These are phyloP conservation scores for Lipomyces orientalis DNA, from an alignment of 805 yeast genomes.

Conservation along the genomic window DNA sequence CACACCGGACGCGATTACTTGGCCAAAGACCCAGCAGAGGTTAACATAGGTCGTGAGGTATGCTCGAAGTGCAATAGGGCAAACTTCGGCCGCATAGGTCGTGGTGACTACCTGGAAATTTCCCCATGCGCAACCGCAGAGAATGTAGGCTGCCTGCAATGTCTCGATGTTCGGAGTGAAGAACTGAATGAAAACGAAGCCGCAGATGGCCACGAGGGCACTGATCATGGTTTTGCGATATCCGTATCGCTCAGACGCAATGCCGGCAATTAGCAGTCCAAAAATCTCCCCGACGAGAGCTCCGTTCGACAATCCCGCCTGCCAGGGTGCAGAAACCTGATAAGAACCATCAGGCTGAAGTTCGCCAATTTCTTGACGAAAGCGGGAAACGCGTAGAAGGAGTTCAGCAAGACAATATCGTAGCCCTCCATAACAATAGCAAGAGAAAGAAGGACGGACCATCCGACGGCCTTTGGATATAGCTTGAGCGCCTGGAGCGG, in stretches of 20 bases:
- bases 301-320: slow-evolving; percentile 41
- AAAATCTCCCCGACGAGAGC: slow-evolving; percentile 52
- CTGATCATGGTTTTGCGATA: slow-evolving; percentile 51
- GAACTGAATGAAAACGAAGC: slow-evolving; percentile 49
- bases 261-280: slow-evolving; percentile 55
- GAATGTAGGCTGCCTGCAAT: slow-evolving; percentile 49
- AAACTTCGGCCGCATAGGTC: slow-evolving; percentile 61
- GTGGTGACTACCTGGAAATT: slow-evolving; percentile 58
- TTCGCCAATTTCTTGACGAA: slow-evolving; percentile 17
- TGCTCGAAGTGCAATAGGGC: slow-evolving; percentile 56
- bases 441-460: slow-evolving; percentile 49
- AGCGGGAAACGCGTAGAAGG: slow-evolving; percentile 40
- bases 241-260: slow-evolving; percentile 54
- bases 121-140: slow-evolving; percentile 61
- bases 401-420: slow-evolving; percentile 51
- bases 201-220: slow-evolving; percentile 44
- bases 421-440: slow-evolving; percentile 57
- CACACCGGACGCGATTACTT: slow-evolving; percentile 53
- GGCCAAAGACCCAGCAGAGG: slow-evolving; percentile 49
- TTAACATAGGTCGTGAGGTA: too few relatives aligned
- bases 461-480: slow-evolving; percentile 43
- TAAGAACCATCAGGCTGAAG: slow-evolving; percentile 15
- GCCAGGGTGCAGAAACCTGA: slow-evolving; percentile 42
- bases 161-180: slow-evolving; percentile 52
- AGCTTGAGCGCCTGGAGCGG: slow-evolving; percentile 47